phyloP scores from a whole-genome alignment of 1,139 yeast genomes.

The Blastobotrys proliferans region DNA sequence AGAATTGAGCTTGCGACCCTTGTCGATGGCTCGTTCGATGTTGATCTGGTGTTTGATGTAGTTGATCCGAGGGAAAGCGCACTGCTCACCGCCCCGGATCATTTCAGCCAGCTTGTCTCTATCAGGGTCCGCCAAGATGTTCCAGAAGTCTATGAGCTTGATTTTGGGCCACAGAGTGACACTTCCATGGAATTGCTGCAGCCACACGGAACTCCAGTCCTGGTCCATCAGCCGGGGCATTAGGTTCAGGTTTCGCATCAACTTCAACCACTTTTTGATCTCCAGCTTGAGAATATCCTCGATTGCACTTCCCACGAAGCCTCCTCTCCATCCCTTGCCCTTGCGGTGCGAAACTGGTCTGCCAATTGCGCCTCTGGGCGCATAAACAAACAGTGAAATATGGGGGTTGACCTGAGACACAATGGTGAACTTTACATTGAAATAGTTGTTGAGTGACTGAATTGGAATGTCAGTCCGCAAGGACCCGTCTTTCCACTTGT shows the following conservation, averaged over 20 bases:
- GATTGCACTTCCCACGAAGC: conserved; percentile 66
- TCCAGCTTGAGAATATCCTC: conserved; percentile 71
- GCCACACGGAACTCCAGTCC: conserved; percentile 77
- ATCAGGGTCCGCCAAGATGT: conserved; percentile 66
- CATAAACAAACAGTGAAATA: conserved; percentile 68
- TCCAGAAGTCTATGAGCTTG: conserved; percentile 53
- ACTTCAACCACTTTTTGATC: conserved; percentile 68
- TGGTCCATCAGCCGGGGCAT: conserved; percentile 67
- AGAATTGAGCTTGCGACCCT: conserved; percentile 19
- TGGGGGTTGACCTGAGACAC: conserved; percentile 86
- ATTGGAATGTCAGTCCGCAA: conserved; percentile 69
- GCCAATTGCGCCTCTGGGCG: conserved; percentile 80
- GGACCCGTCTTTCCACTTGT: conserved; percentile 73
- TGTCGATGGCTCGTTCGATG: conserved; percentile 61
- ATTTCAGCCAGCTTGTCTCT: conserved; percentile 52
- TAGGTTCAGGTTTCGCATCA: conserved; percentile 60
- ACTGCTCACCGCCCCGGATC: conserved; percentile 59
- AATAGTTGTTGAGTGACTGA: conserved; percentile 66
- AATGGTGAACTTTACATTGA: conserved; percentile 69
- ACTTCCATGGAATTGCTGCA: conserved; percentile 70
- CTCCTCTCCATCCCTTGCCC: conserved; percentile 63
- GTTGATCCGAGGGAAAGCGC: conserved; percentile 62
- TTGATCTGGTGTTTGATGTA: conserved; percentile 61
- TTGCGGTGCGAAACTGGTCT: conserved; percentile 67
- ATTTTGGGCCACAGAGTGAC: conserved; percentile 76